Evolutionary conservation across 2,329 filamentous ascomycete species (phyloP).

Genomic region (Aspergillus udagawae): DNA sequence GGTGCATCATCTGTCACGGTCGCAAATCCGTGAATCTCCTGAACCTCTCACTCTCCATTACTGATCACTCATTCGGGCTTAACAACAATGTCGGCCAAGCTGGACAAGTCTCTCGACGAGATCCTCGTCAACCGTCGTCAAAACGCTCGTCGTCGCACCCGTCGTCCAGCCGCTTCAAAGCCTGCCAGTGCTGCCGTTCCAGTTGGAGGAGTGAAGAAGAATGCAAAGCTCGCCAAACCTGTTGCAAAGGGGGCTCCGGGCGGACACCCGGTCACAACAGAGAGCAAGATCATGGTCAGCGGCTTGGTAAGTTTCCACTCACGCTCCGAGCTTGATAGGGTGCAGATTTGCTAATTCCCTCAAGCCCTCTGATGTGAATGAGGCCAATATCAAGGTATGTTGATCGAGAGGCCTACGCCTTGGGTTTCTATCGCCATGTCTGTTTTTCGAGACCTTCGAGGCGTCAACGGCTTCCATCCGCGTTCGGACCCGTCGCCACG

Average conservation of each 20-base stretch:
- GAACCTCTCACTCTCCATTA: constrained; percentile 2
- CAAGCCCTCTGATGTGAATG: constrained; percentile 92
- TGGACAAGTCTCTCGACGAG: constrained; percentile 95
- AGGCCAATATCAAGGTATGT: constrained; percentile 99
- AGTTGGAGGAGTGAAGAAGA: constrained; percentile 83
- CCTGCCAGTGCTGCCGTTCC: constrained; percentile 58
- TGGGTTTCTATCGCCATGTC: constrained; percentile 68
- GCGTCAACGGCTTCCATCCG: constrained; percentile 34
- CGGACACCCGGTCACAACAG: constrained; percentile 61
- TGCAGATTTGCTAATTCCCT: constrained; percentile 33
- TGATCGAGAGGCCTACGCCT: constrained; percentile 73
- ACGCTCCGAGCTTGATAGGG: constrained; percentile 31
- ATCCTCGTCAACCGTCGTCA: constrained; percentile 76
- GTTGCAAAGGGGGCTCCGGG: constrained; percentile 55
- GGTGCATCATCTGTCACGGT: constrained; percentile 11
- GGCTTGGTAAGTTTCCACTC: constrained; percentile 71
- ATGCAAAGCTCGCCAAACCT: constrained; percentile 48
- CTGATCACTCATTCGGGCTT: constrained; percentile 3
- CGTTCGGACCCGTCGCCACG: constrained; percentile 23
- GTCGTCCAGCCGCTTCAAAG: constrained; percentile 35
- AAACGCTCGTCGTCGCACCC: constrained; percentile 48
- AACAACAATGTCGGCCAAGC: constrained; percentile 79
- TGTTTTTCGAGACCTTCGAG: constrained; percentile 38
- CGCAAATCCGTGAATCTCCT: constrained; percentile 6
- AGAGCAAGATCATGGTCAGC: constrained; percentile 98